phyloP scores from a whole-genome alignment of 257 asterid species.

The Asclepias syriaca region DNA sequence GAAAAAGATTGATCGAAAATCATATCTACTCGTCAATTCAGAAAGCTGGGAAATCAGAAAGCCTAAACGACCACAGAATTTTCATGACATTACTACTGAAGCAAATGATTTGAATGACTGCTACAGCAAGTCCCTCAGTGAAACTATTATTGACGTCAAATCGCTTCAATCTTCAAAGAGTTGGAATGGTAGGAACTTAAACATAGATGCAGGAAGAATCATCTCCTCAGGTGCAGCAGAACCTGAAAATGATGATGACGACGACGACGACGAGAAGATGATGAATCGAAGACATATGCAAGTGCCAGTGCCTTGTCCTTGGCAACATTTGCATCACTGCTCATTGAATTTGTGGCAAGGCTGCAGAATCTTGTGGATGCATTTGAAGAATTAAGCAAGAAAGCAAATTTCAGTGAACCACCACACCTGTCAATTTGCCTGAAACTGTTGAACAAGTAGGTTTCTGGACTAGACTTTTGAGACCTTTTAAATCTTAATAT shows the following conservation, averaged over 20 bases:
- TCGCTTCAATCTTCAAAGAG: slow-evolving; percentile 31
- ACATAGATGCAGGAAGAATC: not conserved
- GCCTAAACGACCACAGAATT: slow-evolving; percentile 25
- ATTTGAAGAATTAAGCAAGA: slow-evolving; percentile 55
- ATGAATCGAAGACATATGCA: slow-evolving; percentile 50
- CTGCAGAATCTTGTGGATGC: slow-evolving; percentile 69
- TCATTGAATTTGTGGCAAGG: slow-evolving; percentile 76
- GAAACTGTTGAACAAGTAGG: slow-evolving; percentile 21
- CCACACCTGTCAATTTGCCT: slow-evolving; percentile 9
- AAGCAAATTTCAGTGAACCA: slow-evolving; percentile 53
- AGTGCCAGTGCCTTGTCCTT: slow-evolving; percentile 75
- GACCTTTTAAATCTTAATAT: slow-evolving; percentile 19
- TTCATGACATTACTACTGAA: slow-evolving; percentile 22
- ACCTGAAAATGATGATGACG: slow-evolving; percentile 21
- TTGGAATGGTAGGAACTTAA: slow-evolving; percentile 32
- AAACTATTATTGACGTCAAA: slow-evolving; percentile 33
- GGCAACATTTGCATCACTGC: slow-evolving; percentile 68
- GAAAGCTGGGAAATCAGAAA: slow-evolving; percentile 59
- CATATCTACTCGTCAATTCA: slow-evolving; percentile 61
- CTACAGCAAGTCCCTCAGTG: slow-evolving; percentile 34
- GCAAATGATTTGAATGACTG: slow-evolving; percentile 13
- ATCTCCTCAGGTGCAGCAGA: not conserved
- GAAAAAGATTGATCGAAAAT: slow-evolving; percentile 46
- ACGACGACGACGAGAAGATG: too few species aligned
- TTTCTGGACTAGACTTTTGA: slow-evolving; percentile 38